Percentiles rank a stretch among this genome's conserved stretches.
phyloP scores from a whole-genome alignment of 768 basidiomycete species.

The Suillus subluteus region DNA sequence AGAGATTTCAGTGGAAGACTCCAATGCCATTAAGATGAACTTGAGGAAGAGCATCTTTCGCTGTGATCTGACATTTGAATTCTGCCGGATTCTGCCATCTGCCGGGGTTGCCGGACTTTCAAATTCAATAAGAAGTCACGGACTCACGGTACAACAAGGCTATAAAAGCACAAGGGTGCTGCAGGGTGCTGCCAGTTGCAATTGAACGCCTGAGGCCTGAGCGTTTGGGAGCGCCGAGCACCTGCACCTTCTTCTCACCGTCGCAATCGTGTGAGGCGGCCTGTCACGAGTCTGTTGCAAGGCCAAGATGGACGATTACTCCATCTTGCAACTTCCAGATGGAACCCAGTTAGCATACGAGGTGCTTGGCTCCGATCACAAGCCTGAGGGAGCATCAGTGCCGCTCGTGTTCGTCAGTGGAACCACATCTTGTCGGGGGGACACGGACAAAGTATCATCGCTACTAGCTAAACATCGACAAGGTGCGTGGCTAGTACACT shows the following conservation, averaged over 20 bases:
- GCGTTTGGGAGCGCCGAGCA: no score
- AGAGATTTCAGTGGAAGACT: no score
- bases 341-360: conserved; percentile 49
- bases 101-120: no score
- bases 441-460: conserved; percentile 37
- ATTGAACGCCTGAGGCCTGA: no score
- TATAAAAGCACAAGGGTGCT: no score
- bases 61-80: no score
- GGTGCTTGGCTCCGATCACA: conserved; percentile 42
- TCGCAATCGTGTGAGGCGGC: background rate
- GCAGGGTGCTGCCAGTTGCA: no score
- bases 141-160: no score
- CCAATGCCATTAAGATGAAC: no score
- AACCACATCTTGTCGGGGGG: conserved; percentile 42
- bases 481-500: background rate
- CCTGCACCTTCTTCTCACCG: background rate
- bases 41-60: no score
- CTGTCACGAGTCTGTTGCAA: background rate
- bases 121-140: no score
- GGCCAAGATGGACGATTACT: conserved; percentile 13
- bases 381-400: conserved; percentile 22
- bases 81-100: no score
- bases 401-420: conserved; percentile 50
- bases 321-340: conserved; percentile 38
- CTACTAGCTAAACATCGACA: background rate